These are phyloP conservation scores for Pyrenophora teres DNA, from an alignment of 2,329 filamentous ascomycete species.

Conservation along the genomic window DNA sequence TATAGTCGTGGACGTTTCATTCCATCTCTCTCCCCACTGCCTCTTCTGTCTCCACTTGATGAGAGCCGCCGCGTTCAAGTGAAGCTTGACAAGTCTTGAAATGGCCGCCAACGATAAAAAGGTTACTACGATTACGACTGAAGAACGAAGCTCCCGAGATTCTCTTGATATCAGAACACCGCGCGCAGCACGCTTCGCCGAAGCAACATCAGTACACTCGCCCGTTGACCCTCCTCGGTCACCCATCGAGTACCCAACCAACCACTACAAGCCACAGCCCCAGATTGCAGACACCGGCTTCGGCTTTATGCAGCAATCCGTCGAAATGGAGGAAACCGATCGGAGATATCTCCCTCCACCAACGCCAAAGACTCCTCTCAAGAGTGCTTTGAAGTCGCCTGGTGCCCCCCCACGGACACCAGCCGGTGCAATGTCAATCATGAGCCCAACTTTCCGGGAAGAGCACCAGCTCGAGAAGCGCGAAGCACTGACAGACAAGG, in stretches of 20 bases:
- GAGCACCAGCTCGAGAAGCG: constrained; percentile 86
- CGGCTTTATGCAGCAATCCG: constrained; percentile 72
- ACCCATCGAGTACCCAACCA: constrained; percentile 58
- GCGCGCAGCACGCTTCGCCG: constrained; percentile 77
- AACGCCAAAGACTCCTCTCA: constrained; percentile 78
- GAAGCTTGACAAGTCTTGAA: constrained; percentile 43
- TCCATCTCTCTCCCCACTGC: constrained; percentile 29
- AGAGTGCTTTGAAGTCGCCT: constrained; percentile 87
- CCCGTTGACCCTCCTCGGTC: constrained; percentile 65
- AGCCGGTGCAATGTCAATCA: constrained; percentile 63
- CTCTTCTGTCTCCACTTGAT: constrained; percentile 31
- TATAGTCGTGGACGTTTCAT: constrained; percentile 39
- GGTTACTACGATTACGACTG: constrained; percentile 48
- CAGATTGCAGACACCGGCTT: constrained; percentile 89
- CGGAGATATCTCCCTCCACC: constrained; percentile 56
- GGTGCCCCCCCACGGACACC: constrained; percentile 71
- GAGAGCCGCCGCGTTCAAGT: constrained; percentile 41
- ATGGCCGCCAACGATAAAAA: constrained; percentile 56
- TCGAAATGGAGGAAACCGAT: constrained; percentile 60
- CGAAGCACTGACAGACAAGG: constrained; percentile 79
- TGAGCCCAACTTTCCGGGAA: constrained; percentile 90
- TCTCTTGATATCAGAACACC: constrained; percentile 64
- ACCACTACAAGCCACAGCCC: constrained; percentile 63
- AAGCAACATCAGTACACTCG: constrained; percentile 79
- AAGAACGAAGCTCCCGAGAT: constrained; percentile 48